Evolutionary conservation across 2,329 filamentous ascomycete genomes (phyloP).

Genomic region (Alternaria viburni): DNA sequence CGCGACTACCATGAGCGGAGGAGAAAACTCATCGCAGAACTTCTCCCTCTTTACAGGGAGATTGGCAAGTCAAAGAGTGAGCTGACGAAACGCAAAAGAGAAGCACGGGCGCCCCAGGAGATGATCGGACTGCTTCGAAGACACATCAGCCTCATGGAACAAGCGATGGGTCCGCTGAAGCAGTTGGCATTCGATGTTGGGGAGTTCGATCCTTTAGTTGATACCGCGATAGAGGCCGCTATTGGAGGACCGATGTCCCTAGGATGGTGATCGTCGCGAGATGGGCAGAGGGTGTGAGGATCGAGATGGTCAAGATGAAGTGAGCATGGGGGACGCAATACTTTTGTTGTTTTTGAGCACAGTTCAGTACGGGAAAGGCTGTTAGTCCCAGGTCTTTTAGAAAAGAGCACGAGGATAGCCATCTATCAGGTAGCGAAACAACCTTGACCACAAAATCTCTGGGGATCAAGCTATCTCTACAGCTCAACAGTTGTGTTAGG

Average conservation of each 20-base stretch:
- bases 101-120: neutral
- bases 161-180: neutral
- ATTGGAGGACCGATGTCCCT: neutral
- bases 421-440: too few species aligned
- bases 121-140: neutral
- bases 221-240: neutral
- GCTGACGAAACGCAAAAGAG: neutral
- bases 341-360: neutral
- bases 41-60: neutral
- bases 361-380: neutral
- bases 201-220: neutral
- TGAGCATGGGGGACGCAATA: neutral
- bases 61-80: neutral
- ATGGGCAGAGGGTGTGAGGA: neutral
- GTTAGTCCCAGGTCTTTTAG: too few species aligned
- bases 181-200: neutral
- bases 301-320: neutral
- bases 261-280: neutral
- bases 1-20: neutral
- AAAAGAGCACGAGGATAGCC: too few species aligned
- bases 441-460: too few species aligned
- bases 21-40: neutral
- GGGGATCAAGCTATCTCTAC: neutral
- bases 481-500: neutral
- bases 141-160: neutral